Base-by-base conservation (phyloP, 1,284 basidiomycete species). In the Leucoagaricus sp. region DNA sequence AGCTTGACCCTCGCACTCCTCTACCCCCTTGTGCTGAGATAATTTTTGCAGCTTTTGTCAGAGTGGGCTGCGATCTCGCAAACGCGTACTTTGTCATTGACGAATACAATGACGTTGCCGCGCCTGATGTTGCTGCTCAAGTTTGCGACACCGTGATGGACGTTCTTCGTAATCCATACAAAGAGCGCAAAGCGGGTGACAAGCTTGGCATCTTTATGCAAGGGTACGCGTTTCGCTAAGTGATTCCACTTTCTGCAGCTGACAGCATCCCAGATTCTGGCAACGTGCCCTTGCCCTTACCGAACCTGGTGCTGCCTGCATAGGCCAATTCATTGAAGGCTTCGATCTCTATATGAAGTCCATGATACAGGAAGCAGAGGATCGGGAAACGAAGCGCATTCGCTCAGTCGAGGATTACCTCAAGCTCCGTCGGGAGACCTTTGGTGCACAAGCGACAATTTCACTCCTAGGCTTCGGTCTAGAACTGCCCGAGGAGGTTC, bases 281-380 rank as follows among this genome's bases (percentile, higher is more conserved):
- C 38, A 53, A 17, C 52, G 52, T 6, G 57, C 52, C 4, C 57
- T 58, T 10, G 48, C 46, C 5, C 47, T 58, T 23, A 47, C 52
- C 1, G 21, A 19, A 12, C 41, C 40, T 10, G 57, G 48, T 13
- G 42, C 46, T 7, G 40, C 52, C 12, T 58, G 51, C 28, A 38
- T 55, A 26, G 40, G 41, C 3, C 46, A 33, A 6, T 55, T 58
- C 33, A 31, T 58, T 19, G 34, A 40, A 17, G 53, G 40, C 9
- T 54, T 55, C 17, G 53, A 58, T 5, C 28, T 54, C 6, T 58
- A 54, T 13, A 47, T 58, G 49, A 53, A 49, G 10, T 52, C 57
- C 8, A 54, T 58, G 49, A 42, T 51, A 4, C 33, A 50, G 34
- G 57, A 58, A 38, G 53, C 53, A 1, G 53, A 55, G 17, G 57